Evolutionary conservation across 83 land plant genomes (phyloP).

Genomic region (Picea abies): DNA sequence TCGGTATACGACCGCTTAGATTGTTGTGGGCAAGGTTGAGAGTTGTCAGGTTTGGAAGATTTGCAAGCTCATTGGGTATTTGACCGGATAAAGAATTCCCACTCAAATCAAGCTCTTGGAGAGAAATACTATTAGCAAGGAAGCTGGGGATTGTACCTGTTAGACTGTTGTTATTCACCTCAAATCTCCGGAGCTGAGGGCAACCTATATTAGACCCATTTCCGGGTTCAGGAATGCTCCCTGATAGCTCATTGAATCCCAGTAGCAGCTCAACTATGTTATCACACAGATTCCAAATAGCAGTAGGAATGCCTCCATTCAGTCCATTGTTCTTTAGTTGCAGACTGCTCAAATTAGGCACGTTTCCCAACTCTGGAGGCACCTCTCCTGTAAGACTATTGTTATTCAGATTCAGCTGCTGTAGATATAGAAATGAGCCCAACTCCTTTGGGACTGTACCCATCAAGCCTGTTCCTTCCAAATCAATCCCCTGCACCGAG

Average conservation of each 20-base stretch:
- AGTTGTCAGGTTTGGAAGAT: constrained; percentile 7
- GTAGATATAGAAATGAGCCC: not conserved
- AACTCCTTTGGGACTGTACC: constrained; percentile 13
- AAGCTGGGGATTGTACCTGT: constrained; percentile 14
- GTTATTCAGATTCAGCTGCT: constrained; percentile 14
- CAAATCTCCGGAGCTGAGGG: constrained; percentile 10
- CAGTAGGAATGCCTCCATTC: constrained; percentile 12
- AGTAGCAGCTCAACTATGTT: not conserved
- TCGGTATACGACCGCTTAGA: constrained; percentile 16
- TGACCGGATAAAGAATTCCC: constrained; percentile 11
- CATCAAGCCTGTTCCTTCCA: constrained; percentile 4
- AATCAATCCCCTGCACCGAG: not conserved
- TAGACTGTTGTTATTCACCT: constrained; percentile 13
- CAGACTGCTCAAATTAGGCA: constrained; percentile 14
- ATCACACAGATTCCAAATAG: constrained; percentile 13
- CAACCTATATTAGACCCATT: not conserved
- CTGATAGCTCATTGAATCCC: constrained; percentile 17
- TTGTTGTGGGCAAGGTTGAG: constrained; percentile 16
- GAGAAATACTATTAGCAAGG: not conserved
- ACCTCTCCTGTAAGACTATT: constrained; percentile 7
- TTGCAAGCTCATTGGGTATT: constrained; percentile 18
- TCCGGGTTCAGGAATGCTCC: constrained; percentile 6
- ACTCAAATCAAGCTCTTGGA: constrained; percentile 17
- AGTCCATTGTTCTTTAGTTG: constrained; percentile 14
- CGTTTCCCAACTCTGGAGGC: constrained; percentile 12